phyloP scores from a whole-genome alignment of 75 land plant genomes.

The Cupressus sempervirens region DNA sequence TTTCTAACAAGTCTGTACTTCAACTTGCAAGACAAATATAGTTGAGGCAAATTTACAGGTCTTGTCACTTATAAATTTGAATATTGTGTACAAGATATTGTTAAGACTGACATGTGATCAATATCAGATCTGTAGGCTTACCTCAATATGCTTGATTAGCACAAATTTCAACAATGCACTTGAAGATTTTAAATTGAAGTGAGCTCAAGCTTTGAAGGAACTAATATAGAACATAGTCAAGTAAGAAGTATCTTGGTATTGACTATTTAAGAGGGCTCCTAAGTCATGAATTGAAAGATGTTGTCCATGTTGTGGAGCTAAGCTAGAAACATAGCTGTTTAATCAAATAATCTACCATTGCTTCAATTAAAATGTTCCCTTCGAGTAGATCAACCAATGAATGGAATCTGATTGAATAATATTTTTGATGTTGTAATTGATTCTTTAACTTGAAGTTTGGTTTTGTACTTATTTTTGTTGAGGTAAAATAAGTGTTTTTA shows the following conservation, averaged over 20 bases:
- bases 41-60: constrained; percentile 90
- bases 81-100: constrained; percentile 69
- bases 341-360: not conserved
- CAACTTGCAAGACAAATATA: constrained; percentile 72
- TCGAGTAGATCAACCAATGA: not conserved
- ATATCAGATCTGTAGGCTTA: constrained; percentile 62
- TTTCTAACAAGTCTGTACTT: not conserved
- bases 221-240: not conserved
- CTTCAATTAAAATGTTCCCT: not conserved
- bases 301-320: not conserved
- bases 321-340: not conserved
- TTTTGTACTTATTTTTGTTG: not conserved
- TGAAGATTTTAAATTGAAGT: not conserved
- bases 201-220: not conserved
- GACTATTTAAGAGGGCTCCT: not conserved
- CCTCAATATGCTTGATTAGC: constrained; percentile 62
- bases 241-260: not conserved
- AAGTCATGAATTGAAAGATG: not conserved
- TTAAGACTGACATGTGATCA: constrained; percentile 41
- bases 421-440: not conserved
- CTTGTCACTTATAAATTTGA: constrained; percentile 55
- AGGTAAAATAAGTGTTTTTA: not conserved
- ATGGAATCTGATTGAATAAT: not conserved
- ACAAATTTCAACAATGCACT: not conserved
- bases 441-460: not conserved